Conservation (phyloP, 106 monocot genomes). For the Platanthera guangdongensis region DNA sequence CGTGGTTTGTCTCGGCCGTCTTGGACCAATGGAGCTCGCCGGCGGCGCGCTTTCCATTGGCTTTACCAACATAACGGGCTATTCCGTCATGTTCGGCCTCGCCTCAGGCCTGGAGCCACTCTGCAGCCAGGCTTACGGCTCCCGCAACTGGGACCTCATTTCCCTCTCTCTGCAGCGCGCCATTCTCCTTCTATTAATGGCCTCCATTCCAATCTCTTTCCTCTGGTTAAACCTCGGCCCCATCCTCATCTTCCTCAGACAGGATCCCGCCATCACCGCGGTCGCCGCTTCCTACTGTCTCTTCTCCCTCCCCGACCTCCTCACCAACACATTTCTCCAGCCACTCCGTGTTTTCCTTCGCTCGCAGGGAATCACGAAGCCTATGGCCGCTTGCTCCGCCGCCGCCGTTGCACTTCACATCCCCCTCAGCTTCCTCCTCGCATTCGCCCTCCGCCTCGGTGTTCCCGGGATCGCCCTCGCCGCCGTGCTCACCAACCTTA, state of each 20-base stretch:
- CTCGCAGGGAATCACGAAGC: constrained; percentile 68
- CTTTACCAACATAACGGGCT: constrained; percentile 98
- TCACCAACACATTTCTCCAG: constrained; percentile 65
- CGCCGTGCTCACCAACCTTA: constrained; percentile 57
- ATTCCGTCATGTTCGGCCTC: constrained; percentile 85
- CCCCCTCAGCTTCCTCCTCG: constrained; percentile 56
- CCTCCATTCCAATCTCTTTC: constrained; percentile 56
- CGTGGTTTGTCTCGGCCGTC: constrained; percentile 75
- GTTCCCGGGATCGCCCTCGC: constrained; percentile 79
- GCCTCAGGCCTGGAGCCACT: constrained; percentile 88
- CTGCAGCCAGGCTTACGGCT: constrained; percentile 82
- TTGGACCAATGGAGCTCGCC: constrained; percentile 75
- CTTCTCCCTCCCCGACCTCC: constrained; percentile 81
- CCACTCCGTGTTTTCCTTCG: constrained; percentile 89
- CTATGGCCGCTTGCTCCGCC: constrained; percentile 76
- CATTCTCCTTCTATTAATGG: constrained; percentile 55
- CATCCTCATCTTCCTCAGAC: constrained; percentile 53
- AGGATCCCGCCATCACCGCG: constrained; percentile 67
- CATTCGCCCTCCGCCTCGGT: constrained; percentile 49
- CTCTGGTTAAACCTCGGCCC: constrained; percentile 69
- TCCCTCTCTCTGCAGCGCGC: constrained; percentile 84
- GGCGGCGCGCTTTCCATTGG: constrained; percentile 89
- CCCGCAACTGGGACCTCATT: constrained; percentile 59
- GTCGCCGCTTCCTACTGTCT: constrained; percentile 56
- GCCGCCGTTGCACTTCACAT: constrained; percentile 64